Evolutionary conservation across 2,329 filamentous ascomycete genomes (phyloP).

Genomic region (Penicillium sp.): DNA sequence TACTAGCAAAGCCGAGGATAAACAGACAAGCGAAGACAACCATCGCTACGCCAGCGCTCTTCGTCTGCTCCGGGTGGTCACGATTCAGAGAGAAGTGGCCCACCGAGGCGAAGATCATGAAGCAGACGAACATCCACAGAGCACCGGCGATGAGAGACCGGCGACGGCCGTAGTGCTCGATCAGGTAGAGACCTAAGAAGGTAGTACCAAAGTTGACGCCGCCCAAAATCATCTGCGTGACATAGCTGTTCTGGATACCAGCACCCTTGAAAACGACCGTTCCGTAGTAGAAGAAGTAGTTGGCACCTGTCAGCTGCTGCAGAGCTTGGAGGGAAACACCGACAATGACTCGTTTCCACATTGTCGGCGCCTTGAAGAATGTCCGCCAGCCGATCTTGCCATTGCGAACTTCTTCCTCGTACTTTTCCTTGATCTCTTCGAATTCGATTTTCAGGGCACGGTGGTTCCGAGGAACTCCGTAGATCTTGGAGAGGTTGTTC

Average conservation of each 20-base stretch:
- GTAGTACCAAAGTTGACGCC: constrained; percentile 67
- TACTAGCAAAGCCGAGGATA: constrained; percentile 66
- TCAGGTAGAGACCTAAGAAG: constrained; percentile 65
- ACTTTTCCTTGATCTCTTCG: constrained; percentile 55
- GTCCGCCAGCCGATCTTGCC: constrained; percentile 35
- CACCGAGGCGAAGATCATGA: constrained; percentile 63
- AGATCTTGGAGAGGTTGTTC: constrained; percentile 53
- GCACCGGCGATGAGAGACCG: constrained; percentile 65
- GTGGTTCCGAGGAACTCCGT: constrained; percentile 54
- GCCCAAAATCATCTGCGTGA: constrained; percentile 63
- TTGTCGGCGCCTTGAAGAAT: constrained; percentile 43
- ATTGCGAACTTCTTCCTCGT: constrained; percentile 50
- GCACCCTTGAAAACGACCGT: constrained; percentile 57
- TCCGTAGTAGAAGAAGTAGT: constrained; percentile 56
- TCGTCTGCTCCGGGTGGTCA: constrained; percentile 40
- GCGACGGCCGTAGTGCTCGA: constrained; percentile 67
- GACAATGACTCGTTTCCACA: constrained; percentile 42
- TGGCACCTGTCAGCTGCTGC: constrained; percentile 46
- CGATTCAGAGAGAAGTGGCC: constrained; percentile 45
- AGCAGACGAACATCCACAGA: constrained; percentile 65
- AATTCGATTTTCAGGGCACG: constrained; percentile 53
- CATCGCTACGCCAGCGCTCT: constrained; percentile 61
- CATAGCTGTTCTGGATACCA: constrained; percentile 62
- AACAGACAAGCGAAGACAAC: constrained; percentile 70
- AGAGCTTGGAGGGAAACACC: constrained; percentile 44